These are phyloP conservation scores for Trichoderma sp. DNA, from an alignment of 2,329 filamentous ascomycete genomes.

Conservation along the genomic window DNA sequence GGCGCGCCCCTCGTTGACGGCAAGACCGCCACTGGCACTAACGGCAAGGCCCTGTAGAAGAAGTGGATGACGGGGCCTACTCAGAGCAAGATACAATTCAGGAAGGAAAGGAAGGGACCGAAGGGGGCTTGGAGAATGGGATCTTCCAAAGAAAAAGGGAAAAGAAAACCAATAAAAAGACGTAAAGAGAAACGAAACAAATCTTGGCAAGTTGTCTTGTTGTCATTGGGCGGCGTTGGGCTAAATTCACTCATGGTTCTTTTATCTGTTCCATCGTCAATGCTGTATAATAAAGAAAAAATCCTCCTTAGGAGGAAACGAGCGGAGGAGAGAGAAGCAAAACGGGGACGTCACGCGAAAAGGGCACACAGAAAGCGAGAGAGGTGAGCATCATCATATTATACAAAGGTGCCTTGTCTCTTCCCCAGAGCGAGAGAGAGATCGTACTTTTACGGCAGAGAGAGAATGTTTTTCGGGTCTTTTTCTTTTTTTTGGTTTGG, in stretches of 20 bases:
- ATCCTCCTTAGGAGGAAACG: background rate
- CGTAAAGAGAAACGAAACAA: slow-evolving; percentile 23
- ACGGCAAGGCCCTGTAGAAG: slow-evolving; percentile 3
- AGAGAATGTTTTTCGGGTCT: background rate
- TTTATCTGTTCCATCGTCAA: slow-evolving; percentile 26
- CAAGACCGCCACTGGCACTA: slow-evolving; percentile 1
- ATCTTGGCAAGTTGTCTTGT: slow-evolving; percentile 15
- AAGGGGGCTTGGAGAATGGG: background rate
- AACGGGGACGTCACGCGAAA: too few relatives aligned
- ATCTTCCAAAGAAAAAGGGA: background rate
- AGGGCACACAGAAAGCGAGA: background rate
- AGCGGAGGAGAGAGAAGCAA: background rate
- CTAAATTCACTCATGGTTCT: background rate
- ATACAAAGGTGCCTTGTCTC: background rate
- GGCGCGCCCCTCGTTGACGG: slow-evolving; percentile 8
- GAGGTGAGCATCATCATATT: background rate
- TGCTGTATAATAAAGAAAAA: slow-evolving; percentile 28
- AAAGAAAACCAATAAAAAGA: background rate
- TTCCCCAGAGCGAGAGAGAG: background rate
- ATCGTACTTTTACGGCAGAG: too few relatives aligned
- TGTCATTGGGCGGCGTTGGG: slow-evolving; percentile 30
- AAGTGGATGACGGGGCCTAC: background rate
- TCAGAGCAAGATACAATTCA: background rate
- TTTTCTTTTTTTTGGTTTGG: background rate
- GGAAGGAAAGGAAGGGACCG: background rate